Evolutionary conservation across 176 grass and related monocot genomes (phyloP), one percentile per base, ranked within the genome.

Genomic region (Oryza glaberrima): DNA sequence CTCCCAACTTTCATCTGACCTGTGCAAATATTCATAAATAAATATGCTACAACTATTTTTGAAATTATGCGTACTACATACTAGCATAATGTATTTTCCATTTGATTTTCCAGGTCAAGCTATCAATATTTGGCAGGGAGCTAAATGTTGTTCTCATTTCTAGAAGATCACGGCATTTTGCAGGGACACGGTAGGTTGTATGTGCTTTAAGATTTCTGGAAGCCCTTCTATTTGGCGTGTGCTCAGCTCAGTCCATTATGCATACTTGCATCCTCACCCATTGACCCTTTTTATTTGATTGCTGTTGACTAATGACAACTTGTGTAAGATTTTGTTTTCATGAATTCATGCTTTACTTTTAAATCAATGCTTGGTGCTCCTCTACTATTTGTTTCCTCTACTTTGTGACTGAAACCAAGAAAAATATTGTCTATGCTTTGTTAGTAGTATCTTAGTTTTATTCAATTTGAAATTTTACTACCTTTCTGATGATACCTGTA

Each of bases 111-210:
- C 88, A 98, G 96, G 83, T 89, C 73, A 95, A 88, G 75, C 69
- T 95, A 49, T 93, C 96, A 67, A 86, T 98, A 80, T 95, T 98
- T 94, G 93, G 96, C 69, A 89, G 90, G 74, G 93, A 92, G 49
- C 88, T 98, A 78, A 94, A 83, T 90, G 86, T 94, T 68, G 48
- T 87, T 11, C 86, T 98, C 25, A 86, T 95, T 73, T 90, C 96
- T 54, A 98, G 96, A 89, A 90, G 96, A 77, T 98, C 96, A 77
- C 91, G 96, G 60, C 96, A 98, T 88, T 98, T 98, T 72, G 96
- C 96, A 2, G 96, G 96, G 77, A 98, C 96, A 81, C 66, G 96
- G 96, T 98, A 98, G 2, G 69, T 81, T 88, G 71, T n/a, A 70
- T 77, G 7, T 91, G 26, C 30, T 78, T 71, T 80, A 76, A 19